Percentiles rank a stretch among this genome's conserved stretches.
These are phyloP conservation scores for Cardamine resedifolia DNA, from an alignment of 345 rosid species.

Conservation along the genomic window DNA sequence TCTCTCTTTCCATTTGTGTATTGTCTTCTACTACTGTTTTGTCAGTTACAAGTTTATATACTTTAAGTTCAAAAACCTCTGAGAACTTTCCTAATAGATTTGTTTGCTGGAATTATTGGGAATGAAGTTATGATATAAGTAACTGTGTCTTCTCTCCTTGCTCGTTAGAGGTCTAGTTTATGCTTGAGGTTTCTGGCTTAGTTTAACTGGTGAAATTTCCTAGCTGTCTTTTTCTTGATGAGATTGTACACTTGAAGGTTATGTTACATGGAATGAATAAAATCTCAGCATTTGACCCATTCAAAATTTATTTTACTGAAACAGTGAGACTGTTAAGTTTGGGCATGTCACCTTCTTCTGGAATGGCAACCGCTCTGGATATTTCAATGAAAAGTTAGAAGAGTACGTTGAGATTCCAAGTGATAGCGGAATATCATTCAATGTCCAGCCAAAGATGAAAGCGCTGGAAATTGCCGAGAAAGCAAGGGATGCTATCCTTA, in stretches of 20 bases:
- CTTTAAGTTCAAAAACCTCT: neutral
- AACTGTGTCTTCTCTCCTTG: neutral
- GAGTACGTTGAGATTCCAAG: constrained; percentile 92
- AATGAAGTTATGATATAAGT: neutral
- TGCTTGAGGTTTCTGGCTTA: constrained; percentile 1
- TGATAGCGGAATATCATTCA: constrained; percentile 89
- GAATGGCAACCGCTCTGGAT: constrained; percentile 99
- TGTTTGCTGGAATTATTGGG: neutral
- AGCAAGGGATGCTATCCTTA: constrained; percentile 89
- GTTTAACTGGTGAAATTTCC: neutral
- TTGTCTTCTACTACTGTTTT: neutral
- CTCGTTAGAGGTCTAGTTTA: constrained; percentile 8
- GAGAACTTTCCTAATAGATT: neutral
- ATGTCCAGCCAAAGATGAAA: constrained; percentile 91
- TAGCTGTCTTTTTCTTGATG: neutral
- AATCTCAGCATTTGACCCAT: neutral
- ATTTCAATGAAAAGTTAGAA: constrained; percentile 69
- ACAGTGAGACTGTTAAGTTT: constrained; percentile 95
- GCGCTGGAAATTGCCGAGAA: constrained; percentile 86
- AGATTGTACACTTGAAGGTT: neutral
- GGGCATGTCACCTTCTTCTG: constrained; percentile 98
- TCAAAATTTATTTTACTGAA: neutral
- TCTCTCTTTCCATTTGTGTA: neutral
- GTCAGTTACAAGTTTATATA: neutral
- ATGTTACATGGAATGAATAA: neutral